A percentile compares a stretch with the other conserved stretches of the same genome.
phyloP scores from a whole-genome alignment of 768 basidiomycete species.

The Russula compacta region DNA sequence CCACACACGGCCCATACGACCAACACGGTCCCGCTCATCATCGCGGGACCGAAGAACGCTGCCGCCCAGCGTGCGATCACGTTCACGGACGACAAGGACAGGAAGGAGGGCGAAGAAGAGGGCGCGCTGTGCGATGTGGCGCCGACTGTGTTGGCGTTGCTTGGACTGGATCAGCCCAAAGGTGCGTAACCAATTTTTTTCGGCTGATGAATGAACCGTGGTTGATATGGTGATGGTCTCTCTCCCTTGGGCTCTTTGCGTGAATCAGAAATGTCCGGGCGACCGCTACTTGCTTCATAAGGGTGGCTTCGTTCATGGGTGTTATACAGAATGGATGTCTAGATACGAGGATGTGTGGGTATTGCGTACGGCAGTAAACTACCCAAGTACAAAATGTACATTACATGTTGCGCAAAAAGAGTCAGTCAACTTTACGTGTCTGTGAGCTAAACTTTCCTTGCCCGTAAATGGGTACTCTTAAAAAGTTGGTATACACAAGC shows the following conservation, averaged over 20 bases:
- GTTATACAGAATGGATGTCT: neutral
- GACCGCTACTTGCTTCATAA: conserved; percentile 37
- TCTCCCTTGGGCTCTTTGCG: neutral
- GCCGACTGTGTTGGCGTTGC: conserved; percentile 72
- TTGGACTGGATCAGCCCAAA: conserved; percentile 65
- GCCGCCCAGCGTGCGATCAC: conserved; percentile 35
- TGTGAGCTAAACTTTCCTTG: neutral
- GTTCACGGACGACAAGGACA: conserved; percentile 44
- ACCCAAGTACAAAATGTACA: neutral
- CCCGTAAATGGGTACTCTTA: neutral
- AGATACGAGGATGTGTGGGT: neutral
- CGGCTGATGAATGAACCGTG: neutral
- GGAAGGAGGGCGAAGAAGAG: conserved; percentile 45
- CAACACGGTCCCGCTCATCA: conserved; percentile 86
- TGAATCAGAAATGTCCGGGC: conserved; percentile 41
- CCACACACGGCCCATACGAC: conserved; percentile 92
- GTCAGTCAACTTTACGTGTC: neutral
- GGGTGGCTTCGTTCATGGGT: neutral
- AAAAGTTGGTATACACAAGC: neutral
- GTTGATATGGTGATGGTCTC: no score
- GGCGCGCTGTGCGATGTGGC: conserved; percentile 87
- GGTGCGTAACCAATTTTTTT: conserved; percentile 33
- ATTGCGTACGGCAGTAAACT: neutral
- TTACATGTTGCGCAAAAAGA: neutral
- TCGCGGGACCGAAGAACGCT: conserved; percentile 45